phyloP scores from a whole-genome alignment of 257 asterid genomes.

The Salvia rosmarinus region DNA sequence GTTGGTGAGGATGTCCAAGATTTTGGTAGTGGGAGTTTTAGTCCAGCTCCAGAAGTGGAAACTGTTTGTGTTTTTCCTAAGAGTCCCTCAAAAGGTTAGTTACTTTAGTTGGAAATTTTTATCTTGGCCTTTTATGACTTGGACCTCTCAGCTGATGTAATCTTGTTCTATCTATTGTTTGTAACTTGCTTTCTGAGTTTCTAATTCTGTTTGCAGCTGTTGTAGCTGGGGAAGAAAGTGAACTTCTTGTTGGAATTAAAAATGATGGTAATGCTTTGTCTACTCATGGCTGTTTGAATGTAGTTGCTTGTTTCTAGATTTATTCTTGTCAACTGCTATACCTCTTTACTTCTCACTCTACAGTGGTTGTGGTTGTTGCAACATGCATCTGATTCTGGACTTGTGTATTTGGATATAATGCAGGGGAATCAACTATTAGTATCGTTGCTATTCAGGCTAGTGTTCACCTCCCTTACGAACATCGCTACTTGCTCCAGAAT shows the following conservation, averaged over 20 bases:
- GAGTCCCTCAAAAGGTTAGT: conserved; percentile 81
- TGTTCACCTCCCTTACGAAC: conserved; percentile 83
- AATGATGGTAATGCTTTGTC: conserved; percentile 72
- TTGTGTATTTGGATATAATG: conserved; percentile 27
- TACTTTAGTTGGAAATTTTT: conserved; percentile 1
- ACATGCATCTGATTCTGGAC: conserved; percentile 20
- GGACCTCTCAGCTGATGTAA: neutral
- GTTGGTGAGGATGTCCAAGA: conserved; percentile 93
- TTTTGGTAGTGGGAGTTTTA: conserved; percentile 61
- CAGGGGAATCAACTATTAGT: conserved; percentile 73
- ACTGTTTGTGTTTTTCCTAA: conserved; percentile 89
- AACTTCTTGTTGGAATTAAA: conserved; percentile 85
- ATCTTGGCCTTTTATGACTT: neutral
- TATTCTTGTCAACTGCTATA: neutral
- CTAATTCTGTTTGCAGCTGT: conserved; percentile 57
- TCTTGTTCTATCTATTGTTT: neutral
- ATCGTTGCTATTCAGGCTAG: conserved; percentile 86
- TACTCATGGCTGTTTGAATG: conserved; percentile 5
- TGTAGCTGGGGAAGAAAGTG: conserved; percentile 86
- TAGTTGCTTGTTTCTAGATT: neutral
- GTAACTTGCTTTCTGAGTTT: conserved; percentile 22
- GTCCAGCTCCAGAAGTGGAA: conserved; percentile 84
- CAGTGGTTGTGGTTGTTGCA: conserved; percentile 14
- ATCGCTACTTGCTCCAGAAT: conserved; percentile 81
- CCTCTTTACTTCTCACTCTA: neutral